Evolutionary conservation across 2,329 filamentous ascomycete genomes (phyloP), one percentile per base, ranked within the genome.

Genomic region (Corynespora cassiicola): DNA sequence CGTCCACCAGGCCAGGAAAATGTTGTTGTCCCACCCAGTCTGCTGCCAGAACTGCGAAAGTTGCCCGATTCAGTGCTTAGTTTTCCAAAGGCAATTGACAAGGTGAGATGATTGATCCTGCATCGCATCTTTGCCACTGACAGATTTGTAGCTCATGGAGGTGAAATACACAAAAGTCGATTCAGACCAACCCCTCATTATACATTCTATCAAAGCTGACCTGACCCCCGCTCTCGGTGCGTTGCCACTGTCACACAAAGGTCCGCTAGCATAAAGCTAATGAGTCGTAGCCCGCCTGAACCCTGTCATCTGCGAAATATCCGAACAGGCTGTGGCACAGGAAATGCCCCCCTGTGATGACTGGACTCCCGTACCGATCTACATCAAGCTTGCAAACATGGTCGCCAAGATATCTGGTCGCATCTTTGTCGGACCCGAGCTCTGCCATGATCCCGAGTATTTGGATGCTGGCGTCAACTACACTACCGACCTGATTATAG

Each of bases 171-270:
- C 65, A 6, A 51, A 45, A 7, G 6, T 68, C 10, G 7, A 29
- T 3, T 39, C 52, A 2, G 58, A 64, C 4, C 35, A 50, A 5
- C 28, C 39, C 3, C 12, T 57, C 3, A 14, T 49, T 2, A 8
- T 37, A 0, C 59, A 66, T 33, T 38, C 57, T 4, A 45, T 69
- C 35, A 65, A 56, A 38, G 52, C 56, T 1, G 61, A 68, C 26
- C 48, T 69, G 7, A 69, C 64, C 7, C 63, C 65, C 12, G 53
- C 56, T 19, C 52, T 69, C n/a, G 32, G 64, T 68, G 28, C n/a
- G n/a, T n/a, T n/a, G n/a, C n/a, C n/a, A n/a, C n/a, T n/a, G n/a
- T n/a, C n/a, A n/a, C n/a, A n/a, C n/a, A n/a, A n/a, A n/a, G n/a
- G n/a, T n/a, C n/a, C n/a, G n/a, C n/a, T n/a, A n/a, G n/a, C n/a